These are phyloP conservation scores for Acanthochlamys bracteata DNA, from an alignment of 106 monocot genomes.

Conservation along the genomic window DNA sequence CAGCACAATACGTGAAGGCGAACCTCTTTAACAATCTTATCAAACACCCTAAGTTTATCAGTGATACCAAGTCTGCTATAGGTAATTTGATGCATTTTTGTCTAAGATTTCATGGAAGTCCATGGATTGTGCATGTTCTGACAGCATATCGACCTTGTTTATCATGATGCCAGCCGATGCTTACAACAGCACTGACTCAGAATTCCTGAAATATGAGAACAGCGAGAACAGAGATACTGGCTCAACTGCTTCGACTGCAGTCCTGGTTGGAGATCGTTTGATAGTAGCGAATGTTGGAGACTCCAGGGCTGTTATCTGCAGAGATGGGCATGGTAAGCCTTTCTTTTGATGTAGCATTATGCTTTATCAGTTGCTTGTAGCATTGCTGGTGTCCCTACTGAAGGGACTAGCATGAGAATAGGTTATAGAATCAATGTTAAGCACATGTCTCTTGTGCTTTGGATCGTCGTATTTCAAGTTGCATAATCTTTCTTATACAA, in stretches of 20 bases:
- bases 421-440: too few species aligned
- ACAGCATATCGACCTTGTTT: too few species aligned
- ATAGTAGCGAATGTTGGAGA: conserved; percentile 69
- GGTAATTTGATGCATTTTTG: conserved; percentile 14
- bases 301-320: conserved; percentile 54
- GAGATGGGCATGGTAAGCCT: conserved; percentile 44
- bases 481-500: too few species aligned
- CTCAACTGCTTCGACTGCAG: conserved; percentile 67
- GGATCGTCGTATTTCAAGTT: too few species aligned
- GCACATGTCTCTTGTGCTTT: too few species aligned
- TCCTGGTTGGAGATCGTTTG: conserved; percentile 47
- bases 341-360: neutral
- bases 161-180: conserved; percentile 66
- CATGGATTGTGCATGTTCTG: neutral
- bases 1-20: conserved; percentile 62
- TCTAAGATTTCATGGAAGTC: too few species aligned
- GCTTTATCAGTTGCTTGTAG: too few species aligned
- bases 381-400: too few species aligned
- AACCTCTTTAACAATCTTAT: conserved; percentile 71
- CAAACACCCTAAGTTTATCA: conserved; percentile 55
- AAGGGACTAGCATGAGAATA: too few species aligned
- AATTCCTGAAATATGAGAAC: conserved; percentile 54
- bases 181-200: conserved; percentile 48
- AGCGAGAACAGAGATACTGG: conserved; percentile 43
- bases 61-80: conserved; percentile 66